Evolutionary conservation across 1,284 basidiomycete genomes (phyloP), one percentile per base, ranked within the genome.

Genomic region (Sporisorium iseilematis-ciliati): DNA sequence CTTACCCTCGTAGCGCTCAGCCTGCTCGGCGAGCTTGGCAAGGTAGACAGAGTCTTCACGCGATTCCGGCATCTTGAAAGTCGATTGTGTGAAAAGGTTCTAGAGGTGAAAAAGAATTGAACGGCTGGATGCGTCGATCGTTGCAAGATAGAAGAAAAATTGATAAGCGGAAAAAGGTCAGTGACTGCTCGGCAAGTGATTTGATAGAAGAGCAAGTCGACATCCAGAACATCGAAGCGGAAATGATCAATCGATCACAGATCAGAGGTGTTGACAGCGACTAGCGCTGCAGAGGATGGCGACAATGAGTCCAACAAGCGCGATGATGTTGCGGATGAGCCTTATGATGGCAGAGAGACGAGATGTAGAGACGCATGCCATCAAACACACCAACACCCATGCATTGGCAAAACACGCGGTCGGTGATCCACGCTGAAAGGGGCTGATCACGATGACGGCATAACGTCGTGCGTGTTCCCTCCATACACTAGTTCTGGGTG

Each of bases 11-110:
- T 85, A 85, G 53, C 83, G 83, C 80, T 85, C 83, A 65, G 83
- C 83, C 75, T 85, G 83, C 80, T 85, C 83, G 61, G 83, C 83
- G 74, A 85, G 82, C 82, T 85, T 85, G 81, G 83, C 83, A 43
- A 84, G 82, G 80, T 84, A 84, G 65, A 84, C 83, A 65, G 81
- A 82, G 78, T 84, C 83, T 73, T 84, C 83, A 54, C 83, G 82
- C 61, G 77, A 78, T 64, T 77, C 77, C 58, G 82, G 70, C 83
- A 84, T 84, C 56, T 57, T 82, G 65, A 68, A 38, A 21, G 48
- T 54, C 21, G 53, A 31, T 56, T 65, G 42, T 67, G 57, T 63
- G 42, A 52, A 25, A 59, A 63, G 63, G 57, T 48, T 75, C 61
- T 67, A 71, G 68, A 64, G 41, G 38, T 33, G 31, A 58, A 64